Base-by-base conservation (phyloP, 2,329 filamentous ascomycete genomes). In the Albifimbria verrucaria region DNA sequence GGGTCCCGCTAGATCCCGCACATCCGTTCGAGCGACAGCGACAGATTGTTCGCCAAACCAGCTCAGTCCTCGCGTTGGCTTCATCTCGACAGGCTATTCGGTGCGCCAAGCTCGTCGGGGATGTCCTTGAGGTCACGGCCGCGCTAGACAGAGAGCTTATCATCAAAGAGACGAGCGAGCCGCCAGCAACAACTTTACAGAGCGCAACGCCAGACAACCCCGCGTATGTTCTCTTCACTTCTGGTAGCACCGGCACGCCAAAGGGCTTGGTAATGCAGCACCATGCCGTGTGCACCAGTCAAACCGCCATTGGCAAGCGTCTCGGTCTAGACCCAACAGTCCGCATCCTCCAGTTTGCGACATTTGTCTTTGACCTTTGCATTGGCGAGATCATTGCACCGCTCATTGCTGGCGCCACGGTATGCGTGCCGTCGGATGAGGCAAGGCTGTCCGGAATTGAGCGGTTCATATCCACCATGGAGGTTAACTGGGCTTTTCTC, bases 221-320 rank as follows among this genome's bases (percentile, higher is more conserved):
- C n/a, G n/a, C n/a, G n/a, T n/a, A n/a, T n/a, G n/a, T n/a, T n/a
- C n/a, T n/a, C n/a, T n/a, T n/a, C n/a, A n/a, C n/a, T n/a, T 79
- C 76, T 18, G 77, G 77, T 21, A 78, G 74, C n/a, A 79, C 77
- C 1, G 77, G 77, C 7, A 65, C 65, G 28, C 77, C 77, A 4
- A 79, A 79, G 64, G 77, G 76, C 36, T 74, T 78, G 20, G 69
- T 77, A 39, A 42, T 62, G 43, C 26, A 59, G 3, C 62, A 64
- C 21, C 42, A 44, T 0, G 53, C 60, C 0, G 54, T 64, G 4
- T 15, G 52, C 0, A 44, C 55, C 0, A 55, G 55, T 11, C 32
- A 50, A 1, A 56, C 11, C 4, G 55, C 49, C 15, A 57, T 7
- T 53, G 55, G 42, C 20, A 21, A 52, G 20, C 28, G 51, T 1